Evolutionary conservation across 306 rosid species (phyloP), one percentile per base, ranked within the genome.

Genomic region (Cucurbita pepo): DNA sequence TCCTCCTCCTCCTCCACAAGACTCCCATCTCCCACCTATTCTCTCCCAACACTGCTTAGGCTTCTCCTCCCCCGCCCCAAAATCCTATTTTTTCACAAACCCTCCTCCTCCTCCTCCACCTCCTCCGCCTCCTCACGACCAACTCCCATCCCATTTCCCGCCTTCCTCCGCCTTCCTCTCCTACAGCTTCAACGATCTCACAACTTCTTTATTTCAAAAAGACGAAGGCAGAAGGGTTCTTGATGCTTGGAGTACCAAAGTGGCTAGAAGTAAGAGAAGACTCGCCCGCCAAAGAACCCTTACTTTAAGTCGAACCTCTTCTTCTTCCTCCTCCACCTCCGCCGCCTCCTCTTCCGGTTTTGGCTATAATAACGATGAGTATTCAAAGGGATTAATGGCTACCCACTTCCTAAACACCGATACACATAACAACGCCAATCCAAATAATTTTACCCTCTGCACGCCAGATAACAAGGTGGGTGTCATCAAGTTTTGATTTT

Each of bases 391-490:
- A 15, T 34, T n/a, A 5, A 37, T 36, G 10, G 1, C 37, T 19
- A 53, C 78, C 19, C 21, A 22, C 16, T 45, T 21, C 44, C 47
- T 38, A 8, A 77, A 40, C 41, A 10, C 62, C 36, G 14, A 69
- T 43, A 9, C 80, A 21, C 62, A 30, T 43, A 44, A 1, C 6
- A 40, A 7, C 16, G 19, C 2, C 41, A 41, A 44, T 15, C 70
- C 38, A 4, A 30, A 30, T 30, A 30, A 30, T 8, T 37, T 51
- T 64, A 71, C 55, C 25, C 78, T 89, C 25, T 64, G 16, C 63
- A 69, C 82, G 6, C 85, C 77, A 15, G 83, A 87, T 77, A 86
- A 87, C 1, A 87, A 83, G 91, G 97, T 84, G 50, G 48, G 19
- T 37, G 5, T 34, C 1, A 59, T 25, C 63, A 18, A 13, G 40